A percentile compares a stretch with the other conserved stretches of the same genome.
These are phyloP conservation scores for Wallacemonas collosoma DNA, from an alignment of 208 protist genomes.

Conservation along the genomic window DNA sequence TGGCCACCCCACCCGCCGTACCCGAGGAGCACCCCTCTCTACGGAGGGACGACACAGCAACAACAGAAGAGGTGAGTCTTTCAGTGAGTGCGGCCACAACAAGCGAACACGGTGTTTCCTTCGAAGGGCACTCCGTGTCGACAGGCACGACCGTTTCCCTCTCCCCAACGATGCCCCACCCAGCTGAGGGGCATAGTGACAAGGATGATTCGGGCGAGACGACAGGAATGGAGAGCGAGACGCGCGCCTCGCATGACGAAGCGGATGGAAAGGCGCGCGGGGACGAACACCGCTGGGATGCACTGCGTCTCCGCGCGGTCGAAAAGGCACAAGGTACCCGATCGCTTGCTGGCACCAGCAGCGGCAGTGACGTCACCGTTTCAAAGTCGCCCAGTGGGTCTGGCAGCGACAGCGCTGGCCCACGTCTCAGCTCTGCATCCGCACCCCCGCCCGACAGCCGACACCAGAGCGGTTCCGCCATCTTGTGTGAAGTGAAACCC, in stretches of 20 bases:
- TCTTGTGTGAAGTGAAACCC: too few species aligned
- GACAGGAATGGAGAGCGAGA: too few species aligned
- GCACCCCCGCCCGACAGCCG: too few species aligned
- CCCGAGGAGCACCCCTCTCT: too few species aligned
- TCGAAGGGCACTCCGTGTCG: neutral
- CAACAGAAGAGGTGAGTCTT: neutral
- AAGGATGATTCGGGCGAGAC: neutral
- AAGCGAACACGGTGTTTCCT: neutral
- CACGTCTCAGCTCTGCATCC: too few species aligned
- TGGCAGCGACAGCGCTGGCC: neutral
- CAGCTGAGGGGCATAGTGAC: neutral
- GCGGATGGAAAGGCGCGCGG: too few species aligned
- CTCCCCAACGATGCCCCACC: conserved; percentile 9
- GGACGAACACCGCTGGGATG: conserved; percentile 1
- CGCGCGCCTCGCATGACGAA: too few species aligned
- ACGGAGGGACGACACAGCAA: too few species aligned
- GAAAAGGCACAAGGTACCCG: neutral
- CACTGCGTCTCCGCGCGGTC: neutral
- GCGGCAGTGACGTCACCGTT: neutral
- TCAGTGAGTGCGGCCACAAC: neutral
- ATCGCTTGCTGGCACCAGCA: neutral
- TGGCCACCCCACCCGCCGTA: too few species aligned
- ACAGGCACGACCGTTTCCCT: neutral
- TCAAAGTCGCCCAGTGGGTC: conserved; percentile 1
- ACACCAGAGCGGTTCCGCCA: too few species aligned